phyloP scores from a whole-genome alignment of 371 early-diverging fungal genomes.

The Batrachochytrium dendrobatidis region DNA sequence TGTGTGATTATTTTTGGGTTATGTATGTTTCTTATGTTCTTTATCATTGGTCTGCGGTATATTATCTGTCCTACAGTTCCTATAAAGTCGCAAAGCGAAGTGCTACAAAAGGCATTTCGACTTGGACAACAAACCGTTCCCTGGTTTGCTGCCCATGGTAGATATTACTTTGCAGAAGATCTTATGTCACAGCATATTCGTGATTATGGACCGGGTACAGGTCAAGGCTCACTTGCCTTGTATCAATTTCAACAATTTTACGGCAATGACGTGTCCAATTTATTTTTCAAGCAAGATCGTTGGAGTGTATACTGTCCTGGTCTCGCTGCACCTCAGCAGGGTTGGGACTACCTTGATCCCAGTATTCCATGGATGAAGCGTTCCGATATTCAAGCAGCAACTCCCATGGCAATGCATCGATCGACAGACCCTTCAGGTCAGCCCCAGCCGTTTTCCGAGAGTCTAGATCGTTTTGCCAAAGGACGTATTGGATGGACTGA shows the following conservation, averaged over 20 bases:
- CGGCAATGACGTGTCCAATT: constrained; percentile 31
- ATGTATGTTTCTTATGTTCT: constrained; percentile 71
- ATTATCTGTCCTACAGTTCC: constrained; percentile 78
- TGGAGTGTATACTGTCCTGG: constrained; percentile 20
- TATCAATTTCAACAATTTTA: not conserved
- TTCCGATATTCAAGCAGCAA: too few species aligned
- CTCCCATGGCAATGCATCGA: too few species aligned
- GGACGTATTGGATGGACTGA: constrained; percentile 21
- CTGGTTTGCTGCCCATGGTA: constrained; percentile 26
- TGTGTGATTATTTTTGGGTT: constrained; percentile 70
- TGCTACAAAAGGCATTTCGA: too few species aligned
- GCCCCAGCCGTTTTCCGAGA: too few species aligned
- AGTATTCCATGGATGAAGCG: too few species aligned
- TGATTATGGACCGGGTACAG: not conserved
- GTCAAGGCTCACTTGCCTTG: too few species aligned
- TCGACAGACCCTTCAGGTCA: too few species aligned
- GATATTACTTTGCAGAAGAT: constrained; percentile 23
- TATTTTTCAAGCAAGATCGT: constrained; percentile 18
- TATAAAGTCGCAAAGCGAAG: constrained; percentile 46
- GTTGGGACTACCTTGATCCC: not conserved
- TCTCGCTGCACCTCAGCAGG: constrained; percentile 8
- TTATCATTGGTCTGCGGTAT: constrained; percentile 74
- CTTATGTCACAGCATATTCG: constrained; percentile 22
- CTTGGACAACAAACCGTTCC: too few species aligned
- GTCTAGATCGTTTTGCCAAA: too few species aligned